A percentile compares a stretch with the other conserved stretches of the same genome.
Evolutionary conservation across 139 green algal genomes (phyloP).

Genomic region (Auxenochlorella protothecoides): DNA sequence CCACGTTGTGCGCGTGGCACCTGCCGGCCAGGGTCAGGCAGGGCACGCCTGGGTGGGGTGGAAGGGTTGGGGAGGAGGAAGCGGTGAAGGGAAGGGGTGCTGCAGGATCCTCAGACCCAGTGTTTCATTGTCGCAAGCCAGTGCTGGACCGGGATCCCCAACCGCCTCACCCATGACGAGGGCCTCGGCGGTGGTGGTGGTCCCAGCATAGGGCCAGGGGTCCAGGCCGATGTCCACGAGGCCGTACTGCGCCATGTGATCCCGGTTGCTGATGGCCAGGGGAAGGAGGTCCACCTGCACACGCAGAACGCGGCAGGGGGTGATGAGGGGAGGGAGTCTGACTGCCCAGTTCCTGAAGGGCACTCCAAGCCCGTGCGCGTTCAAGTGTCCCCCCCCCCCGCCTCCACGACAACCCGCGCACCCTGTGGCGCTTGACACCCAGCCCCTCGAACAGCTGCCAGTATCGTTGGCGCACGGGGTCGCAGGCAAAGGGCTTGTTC

Average conservation of each 20-base stretch:
- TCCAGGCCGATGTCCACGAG: slow-evolving; percentile 85
- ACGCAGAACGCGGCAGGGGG: background rate
- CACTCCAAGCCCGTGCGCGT: background rate
- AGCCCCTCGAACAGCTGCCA: slow-evolving; percentile 19
- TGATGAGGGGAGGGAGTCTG: background rate
- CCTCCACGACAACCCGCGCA: slow-evolving; percentile 7
- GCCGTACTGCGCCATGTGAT: slow-evolving; percentile 76
- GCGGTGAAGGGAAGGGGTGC: background rate
- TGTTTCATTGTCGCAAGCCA: no score
- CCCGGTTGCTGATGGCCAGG: slow-evolving; percentile 50
- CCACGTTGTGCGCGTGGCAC: slow-evolving; percentile 95
- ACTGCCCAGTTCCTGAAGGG: no score
- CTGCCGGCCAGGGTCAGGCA: slow-evolving; percentile 70
- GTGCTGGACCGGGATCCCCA: no score
- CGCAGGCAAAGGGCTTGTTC: slow-evolving; percentile 92
- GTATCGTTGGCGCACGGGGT: slow-evolving; percentile 37
- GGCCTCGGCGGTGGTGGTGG: slow-evolving; percentile 91
- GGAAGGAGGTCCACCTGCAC: slow-evolving; percentile 78
- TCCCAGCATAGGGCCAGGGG: slow-evolving; percentile 94
- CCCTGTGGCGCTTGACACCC: slow-evolving; percentile 17
- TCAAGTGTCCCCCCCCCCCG: background rate
- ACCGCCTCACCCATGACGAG: slow-evolving; percentile 74
- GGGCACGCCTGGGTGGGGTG: slow-evolving; percentile 51
- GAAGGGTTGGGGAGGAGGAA: background rate
- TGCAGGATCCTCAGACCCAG: background rate